A percentile compares a stretch with the other conserved stretches of the same genome.
Conservation (phyloP, 352 stramenopile genomes). For the Ophiocytium majus region DNA sequence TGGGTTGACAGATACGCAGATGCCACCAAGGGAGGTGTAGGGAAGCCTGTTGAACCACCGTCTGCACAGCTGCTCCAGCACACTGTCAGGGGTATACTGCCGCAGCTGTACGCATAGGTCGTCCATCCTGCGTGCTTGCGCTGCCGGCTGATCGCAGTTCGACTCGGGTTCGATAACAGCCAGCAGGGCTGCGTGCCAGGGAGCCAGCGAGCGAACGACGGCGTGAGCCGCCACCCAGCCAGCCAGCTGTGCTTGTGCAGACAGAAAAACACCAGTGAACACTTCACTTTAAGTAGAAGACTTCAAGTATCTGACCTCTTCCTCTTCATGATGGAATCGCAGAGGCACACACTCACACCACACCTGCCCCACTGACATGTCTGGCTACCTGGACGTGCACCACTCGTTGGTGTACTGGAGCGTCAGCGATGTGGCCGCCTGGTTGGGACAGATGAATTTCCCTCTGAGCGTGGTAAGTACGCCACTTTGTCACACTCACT, state of each 20-base stretch:
- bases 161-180: too few relatives aligned
- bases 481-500: too few relatives aligned
- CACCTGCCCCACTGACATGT: neutral
- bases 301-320: too few relatives aligned
- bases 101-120: neutral
- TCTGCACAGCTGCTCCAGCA: neutral
- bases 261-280: too few relatives aligned
- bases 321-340: too few relatives aligned
- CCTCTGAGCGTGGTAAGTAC: neutral
- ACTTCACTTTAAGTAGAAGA: too few relatives aligned
- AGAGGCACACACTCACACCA: neutral
- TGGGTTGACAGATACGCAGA: neutral
- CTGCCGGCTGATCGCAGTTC: too few relatives aligned
- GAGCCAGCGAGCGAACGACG: too few relatives aligned
- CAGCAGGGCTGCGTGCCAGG: too few relatives aligned
- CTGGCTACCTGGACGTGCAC: neutral
- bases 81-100: neutral
- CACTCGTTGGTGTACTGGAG: conserved; percentile 9
- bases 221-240: too few relatives aligned
- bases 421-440: neutral
- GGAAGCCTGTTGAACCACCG: neutral
- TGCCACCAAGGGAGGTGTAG: neutral
- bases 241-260: too few relatives aligned
- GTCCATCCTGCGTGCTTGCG: too few relatives aligned
- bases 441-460: neutral